A percentile compares a stretch with the other conserved stretches of the same genome.
These are phyloP conservation scores for Isatis tinctoria DNA, from an alignment of 345 rosid genomes.

Conservation along the genomic window DNA sequence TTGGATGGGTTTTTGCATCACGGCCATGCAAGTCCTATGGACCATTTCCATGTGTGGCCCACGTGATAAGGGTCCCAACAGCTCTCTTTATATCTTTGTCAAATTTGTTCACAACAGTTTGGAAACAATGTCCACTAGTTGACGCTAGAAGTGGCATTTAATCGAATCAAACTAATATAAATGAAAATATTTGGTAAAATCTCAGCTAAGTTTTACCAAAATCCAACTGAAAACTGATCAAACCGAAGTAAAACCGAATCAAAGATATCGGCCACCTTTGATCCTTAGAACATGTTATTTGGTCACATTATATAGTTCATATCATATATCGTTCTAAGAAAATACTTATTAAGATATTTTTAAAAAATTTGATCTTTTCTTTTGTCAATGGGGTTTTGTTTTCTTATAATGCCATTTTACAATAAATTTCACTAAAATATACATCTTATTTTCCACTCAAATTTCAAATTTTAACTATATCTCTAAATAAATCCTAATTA, in stretches of 20 bases:
- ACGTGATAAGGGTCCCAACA: constrained; percentile 19
- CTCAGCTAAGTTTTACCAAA: not conserved
- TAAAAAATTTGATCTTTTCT: not conserved
- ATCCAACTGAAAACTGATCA: not conserved
- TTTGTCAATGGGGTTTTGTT: not conserved
- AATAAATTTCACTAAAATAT: not conserved
- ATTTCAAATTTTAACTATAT: not conserved
- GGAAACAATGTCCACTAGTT: constrained; percentile 18
- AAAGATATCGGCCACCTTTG: not conserved
- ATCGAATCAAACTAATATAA: not conserved
- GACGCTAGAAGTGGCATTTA: not conserved
- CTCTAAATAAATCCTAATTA: not conserved
- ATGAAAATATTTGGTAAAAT: not conserved
- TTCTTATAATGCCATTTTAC: not conserved
- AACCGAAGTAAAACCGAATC: not conserved
- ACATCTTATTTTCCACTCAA: not conserved
- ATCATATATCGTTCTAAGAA: not conserved
- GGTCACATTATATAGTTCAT: not conserved
- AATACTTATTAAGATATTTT: not conserved
- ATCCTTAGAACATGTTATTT: not conserved
- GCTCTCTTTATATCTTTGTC: not conserved
- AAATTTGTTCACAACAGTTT: constrained; percentile 16
- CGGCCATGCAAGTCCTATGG: constrained; percentile 22
- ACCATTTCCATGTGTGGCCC: constrained; percentile 24
- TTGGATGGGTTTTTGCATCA: constrained; percentile 8